Percentiles rank a stretch among this genome's conserved stretches.
Conservation (phyloP, 2,329 filamentous ascomycete species). For the Aspergillus pseudoterreus region DNA sequence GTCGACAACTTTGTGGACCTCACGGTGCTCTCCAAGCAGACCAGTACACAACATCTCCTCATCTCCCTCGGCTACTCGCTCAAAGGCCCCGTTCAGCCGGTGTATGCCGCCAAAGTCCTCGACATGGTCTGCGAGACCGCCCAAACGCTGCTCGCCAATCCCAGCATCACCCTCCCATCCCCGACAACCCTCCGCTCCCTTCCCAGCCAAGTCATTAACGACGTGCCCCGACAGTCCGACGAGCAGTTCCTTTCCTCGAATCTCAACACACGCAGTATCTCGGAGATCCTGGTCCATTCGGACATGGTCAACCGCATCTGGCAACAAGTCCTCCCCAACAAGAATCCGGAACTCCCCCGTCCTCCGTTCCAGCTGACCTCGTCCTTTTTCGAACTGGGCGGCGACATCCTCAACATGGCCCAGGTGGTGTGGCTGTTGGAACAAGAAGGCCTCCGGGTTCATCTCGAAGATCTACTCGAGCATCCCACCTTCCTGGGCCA, state of each 20-base stretch:
- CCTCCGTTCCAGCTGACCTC: conserved; percentile 35
- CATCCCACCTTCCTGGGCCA: conserved; percentile 41
- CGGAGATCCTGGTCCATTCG: conserved; percentile 37
- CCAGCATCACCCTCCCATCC: conserved; percentile 31
- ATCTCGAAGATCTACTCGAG: conserved; percentile 39
- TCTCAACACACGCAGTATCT: conserved; percentile 34
- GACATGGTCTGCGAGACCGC: conserved; percentile 40
- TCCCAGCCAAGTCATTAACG: conserved; percentile 27
- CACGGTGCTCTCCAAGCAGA: conserved; percentile 36
- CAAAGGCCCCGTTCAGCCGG: conserved; percentile 30
- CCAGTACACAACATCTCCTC: conserved; percentile 29
- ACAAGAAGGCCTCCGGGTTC: conserved; percentile 37
- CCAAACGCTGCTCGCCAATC: conserved; percentile 33
- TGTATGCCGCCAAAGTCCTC: conserved; percentile 34
- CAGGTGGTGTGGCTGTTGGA: conserved; percentile 40
- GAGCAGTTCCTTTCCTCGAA: conserved; percentile 33
- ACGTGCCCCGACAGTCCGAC: conserved; percentile 24
- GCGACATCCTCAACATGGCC: conserved; percentile 40
- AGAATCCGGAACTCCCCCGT: conserved; percentile 12
- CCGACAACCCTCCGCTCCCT: conserved; percentile 30
- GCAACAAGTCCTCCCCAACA: conserved; percentile 35
- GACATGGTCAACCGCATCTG: conserved; percentile 38
- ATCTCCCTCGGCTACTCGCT: conserved; percentile 37
- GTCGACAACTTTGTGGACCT: conserved; percentile 41
- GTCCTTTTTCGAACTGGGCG: conserved; percentile 41